These are phyloP conservation scores for Protomyces gravidus DNA, from an alignment of 1,139 yeast species.

Conservation along the genomic window DNA sequence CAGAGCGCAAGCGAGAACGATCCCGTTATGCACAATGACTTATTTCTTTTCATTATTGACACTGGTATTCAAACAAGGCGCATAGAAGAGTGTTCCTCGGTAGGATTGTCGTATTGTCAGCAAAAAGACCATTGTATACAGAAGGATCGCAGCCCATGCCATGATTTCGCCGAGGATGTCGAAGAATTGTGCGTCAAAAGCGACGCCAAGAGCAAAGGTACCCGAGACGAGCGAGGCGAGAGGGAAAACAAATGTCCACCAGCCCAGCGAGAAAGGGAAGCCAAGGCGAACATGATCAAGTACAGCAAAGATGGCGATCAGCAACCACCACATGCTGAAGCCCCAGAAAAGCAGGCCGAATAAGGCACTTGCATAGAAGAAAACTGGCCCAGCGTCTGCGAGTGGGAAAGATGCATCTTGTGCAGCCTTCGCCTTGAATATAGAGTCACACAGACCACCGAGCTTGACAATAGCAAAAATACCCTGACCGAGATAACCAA, in stretches of 20 bases:
- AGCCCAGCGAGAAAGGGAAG: slow-evolving; percentile 24
- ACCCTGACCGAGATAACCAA: slow-evolving; percentile 22
- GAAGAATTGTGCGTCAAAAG: slow-evolving; percentile 12
- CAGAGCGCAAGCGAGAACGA: neutral
- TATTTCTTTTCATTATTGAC: neutral
- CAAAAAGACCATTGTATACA: slow-evolving; percentile 12
- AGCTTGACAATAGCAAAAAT: slow-evolving; percentile 18
- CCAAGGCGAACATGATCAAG: slow-evolving; percentile 17
- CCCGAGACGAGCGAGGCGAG: slow-evolving; percentile 17
- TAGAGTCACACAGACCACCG: neutral
- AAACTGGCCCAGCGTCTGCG: slow-evolving; percentile 9
- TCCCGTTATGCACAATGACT: neutral
- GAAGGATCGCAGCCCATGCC: slow-evolving; percentile 21
- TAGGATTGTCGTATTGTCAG: slow-evolving; percentile 21
- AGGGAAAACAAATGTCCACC: slow-evolving; percentile 28
- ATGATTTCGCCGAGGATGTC: slow-evolving; percentile 19
- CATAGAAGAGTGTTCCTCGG: slow-evolving; percentile 16
- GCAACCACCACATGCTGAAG: slow-evolving; percentile 25
- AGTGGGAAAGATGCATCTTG: neutral
- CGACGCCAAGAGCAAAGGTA: slow-evolving; percentile 14
- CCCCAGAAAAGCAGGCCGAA: slow-evolving; percentile 21
- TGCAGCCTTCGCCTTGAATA: slow-evolving; percentile 5
- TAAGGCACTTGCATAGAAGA: slow-evolving; percentile 7
- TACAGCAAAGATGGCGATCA: slow-evolving; percentile 25
- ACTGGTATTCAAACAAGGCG: slow-evolving; percentile 17